phyloP scores from a whole-genome alignment of 1,284 basidiomycete species.

The Gyrodon tennesseensis region DNA sequence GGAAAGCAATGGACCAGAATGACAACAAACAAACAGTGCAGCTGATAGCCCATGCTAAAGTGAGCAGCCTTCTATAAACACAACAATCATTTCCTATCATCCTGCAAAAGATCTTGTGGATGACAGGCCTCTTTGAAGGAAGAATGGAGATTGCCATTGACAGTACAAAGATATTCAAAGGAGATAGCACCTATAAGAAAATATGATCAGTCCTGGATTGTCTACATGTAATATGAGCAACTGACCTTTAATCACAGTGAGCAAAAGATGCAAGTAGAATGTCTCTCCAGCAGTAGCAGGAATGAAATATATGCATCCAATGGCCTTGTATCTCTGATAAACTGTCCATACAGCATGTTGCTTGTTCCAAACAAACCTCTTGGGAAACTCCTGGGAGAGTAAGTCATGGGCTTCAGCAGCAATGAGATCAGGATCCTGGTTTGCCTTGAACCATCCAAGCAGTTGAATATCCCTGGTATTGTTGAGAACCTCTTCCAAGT shows the following conservation, averaged over 20 bases:
- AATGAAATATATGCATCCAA: not conserved
- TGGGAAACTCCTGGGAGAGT: conserved; percentile 50
- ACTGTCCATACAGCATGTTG: not conserved
- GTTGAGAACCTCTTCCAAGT: conserved; percentile 24
- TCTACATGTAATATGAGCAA: too few relatives aligned
- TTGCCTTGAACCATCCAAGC: conserved; percentile 49
- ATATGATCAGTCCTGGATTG: not conserved
- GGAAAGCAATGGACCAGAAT: not conserved
- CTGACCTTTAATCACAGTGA: conserved; percentile 40
- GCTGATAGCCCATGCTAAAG: conserved; percentile 37
- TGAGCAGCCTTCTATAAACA: conserved; percentile 43
- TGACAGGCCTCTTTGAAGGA: conserved; percentile 41
- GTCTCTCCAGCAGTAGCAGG: conserved; percentile 34
- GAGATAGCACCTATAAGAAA: conserved; percentile 36
- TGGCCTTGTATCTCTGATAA: not conserved
- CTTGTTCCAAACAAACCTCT: conserved; percentile 33
- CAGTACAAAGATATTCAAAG: conserved; percentile 40
- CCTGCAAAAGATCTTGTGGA: conserved; percentile 43
- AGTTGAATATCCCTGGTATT: conserved; percentile 37
- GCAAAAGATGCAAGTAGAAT: conserved; percentile 45
- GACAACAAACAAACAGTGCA: not conserved
- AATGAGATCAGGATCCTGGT: conserved; percentile 36
- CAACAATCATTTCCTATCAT: conserved; percentile 44
- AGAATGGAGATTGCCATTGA: too few relatives aligned
- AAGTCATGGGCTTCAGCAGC: conserved; percentile 37